Percentiles rank a stretch among this genome's conserved stretches.
phyloP scores from a whole-genome alignment of 1,139 yeast species.

The Sugiyamaella paludigena region DNA sequence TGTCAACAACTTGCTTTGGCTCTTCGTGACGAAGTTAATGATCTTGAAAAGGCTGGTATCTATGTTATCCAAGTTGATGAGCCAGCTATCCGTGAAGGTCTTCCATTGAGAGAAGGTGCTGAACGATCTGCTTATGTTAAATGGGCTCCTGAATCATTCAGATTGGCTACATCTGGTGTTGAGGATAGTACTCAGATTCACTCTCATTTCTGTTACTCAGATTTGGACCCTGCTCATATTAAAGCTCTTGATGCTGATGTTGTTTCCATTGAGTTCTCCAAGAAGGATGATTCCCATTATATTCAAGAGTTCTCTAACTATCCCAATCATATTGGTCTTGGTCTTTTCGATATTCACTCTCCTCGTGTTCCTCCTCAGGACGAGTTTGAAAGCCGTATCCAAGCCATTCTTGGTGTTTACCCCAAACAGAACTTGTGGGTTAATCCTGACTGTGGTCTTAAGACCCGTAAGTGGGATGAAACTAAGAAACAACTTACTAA shows the following conservation, averaged over 20 bases:
- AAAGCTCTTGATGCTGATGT: slow-evolving; percentile 99
- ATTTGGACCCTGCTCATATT: slow-evolving; percentile 98
- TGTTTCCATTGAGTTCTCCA: slow-evolving; percentile 97
- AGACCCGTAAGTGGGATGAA: slow-evolving; percentile 96
- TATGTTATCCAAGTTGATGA: slow-evolving; percentile 98
- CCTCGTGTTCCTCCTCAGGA: slow-evolving; percentile 99
- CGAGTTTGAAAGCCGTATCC: slow-evolving; percentile 91
- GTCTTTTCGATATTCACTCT: slow-evolving; percentile 97
- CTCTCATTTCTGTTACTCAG: slow-evolving; percentile 99
- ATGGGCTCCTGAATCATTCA: slow-evolving; percentile 99
- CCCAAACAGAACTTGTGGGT: slow-evolving; percentile 99
- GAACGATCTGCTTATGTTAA: slow-evolving; percentile 95
- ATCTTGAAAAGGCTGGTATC: slow-evolving; percentile 97
- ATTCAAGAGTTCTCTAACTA: slow-evolving; percentile 95
- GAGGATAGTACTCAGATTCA: slow-evolving; percentile 94
- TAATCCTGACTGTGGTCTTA: slow-evolving; percentile 99
- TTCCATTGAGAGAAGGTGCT: slow-evolving; percentile 96
- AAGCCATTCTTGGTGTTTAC: slow-evolving; percentile 92
- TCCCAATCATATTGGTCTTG: slow-evolving; percentile 99
- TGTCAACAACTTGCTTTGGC: slow-evolving; percentile 97
- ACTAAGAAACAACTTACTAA: slow-evolving; percentile 76
- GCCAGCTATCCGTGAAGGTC: slow-evolving; percentile 99
- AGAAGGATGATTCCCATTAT: slow-evolving; percentile 98
- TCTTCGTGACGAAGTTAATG: slow-evolving; percentile 96
- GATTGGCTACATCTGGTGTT: slow-evolving; percentile 99